Percentiles rank a stretch among this genome's conserved stretches.
Evolutionary conservation across 805 yeast genomes (phyloP).

Genomic region (Danielia oregonensis): DNA sequence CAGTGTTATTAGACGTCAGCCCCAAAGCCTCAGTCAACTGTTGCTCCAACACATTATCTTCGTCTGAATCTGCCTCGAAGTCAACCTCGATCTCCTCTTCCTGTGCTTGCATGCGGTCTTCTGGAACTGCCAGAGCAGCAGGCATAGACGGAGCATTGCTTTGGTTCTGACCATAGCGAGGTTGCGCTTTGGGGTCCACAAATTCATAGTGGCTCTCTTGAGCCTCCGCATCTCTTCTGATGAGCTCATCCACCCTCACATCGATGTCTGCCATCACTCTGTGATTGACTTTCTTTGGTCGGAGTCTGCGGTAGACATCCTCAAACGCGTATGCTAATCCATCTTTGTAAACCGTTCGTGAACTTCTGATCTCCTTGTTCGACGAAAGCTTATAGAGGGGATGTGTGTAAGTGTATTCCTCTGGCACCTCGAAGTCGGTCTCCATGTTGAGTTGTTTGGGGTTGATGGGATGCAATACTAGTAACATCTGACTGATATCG

Average conservation of each 20-base stretch:
- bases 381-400: constrained; percentile 36
- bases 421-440: constrained; percentile 43
- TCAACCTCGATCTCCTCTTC: constrained; percentile 33
- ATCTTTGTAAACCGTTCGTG: constrained; percentile 54
- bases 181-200: constrained; percentile 46
- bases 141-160: constrained; percentile 1
- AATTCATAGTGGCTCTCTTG: constrained; percentile 76
- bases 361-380: constrained; percentile 40
- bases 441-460: constrained; percentile 41
- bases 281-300: constrained; percentile 66
- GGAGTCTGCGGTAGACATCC: constrained; percentile 64
- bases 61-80: constrained; percentile 26
- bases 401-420: constrained; percentile 29
- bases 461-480: constrained; percentile 57
- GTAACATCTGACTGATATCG: constrained; percentile 80
- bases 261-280: constrained; percentile 76
- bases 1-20: constrained; percentile 21
- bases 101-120: constrained; percentile 12
- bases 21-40: constrained; percentile 57
- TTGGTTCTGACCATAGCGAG: constrained; percentile 1
- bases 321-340: constrained; percentile 83
- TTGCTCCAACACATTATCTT: constrained; percentile 47
- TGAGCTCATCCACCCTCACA: constrained; percentile 68
- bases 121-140: constrained; percentile 1
- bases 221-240: constrained; percentile 77